Evolutionary conservation across 2,329 filamentous ascomycete species (phyloP).

Genomic region (Pseudocercospora musae): DNA sequence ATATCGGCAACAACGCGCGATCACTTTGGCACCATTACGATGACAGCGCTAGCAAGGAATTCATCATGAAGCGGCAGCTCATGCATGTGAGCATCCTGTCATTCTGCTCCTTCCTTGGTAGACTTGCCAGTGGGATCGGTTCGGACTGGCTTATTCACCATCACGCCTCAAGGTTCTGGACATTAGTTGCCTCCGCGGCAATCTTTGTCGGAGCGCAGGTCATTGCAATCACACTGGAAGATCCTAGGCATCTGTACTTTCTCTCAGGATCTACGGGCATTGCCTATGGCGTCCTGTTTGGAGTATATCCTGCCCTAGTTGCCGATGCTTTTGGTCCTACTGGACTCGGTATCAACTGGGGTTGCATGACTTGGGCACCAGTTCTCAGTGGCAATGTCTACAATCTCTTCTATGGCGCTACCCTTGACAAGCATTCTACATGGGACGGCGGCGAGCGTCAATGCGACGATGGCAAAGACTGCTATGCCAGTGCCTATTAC

Average conservation of each 20-base stretch:
- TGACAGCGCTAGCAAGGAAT: conserved; percentile 64
- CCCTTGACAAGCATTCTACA: conserved; percentile 79
- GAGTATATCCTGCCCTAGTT: conserved; percentile 81
- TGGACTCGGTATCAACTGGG: conserved; percentile 93
- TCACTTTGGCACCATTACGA: conserved; percentile 88
- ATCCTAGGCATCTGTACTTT: conserved; percentile 72
- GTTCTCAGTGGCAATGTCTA: conserved; percentile 87
- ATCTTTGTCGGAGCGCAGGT: conserved; percentile 80
- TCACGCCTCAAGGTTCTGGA: conserved; percentile 84
- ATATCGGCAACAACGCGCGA: conserved; percentile 84
- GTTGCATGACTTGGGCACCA: conserved; percentile 85
- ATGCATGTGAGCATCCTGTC: conserved; percentile 95
- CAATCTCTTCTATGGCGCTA: conserved; percentile 81
- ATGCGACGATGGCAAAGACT: conserved; percentile 73
- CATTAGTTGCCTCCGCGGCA: conserved; percentile 70
- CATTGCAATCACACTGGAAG: conserved; percentile 68
- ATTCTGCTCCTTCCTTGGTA: conserved; percentile 77
- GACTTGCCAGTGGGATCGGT: conserved; percentile 72
- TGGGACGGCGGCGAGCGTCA: conserved; percentile 60
- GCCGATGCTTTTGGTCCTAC: conserved; percentile 89
- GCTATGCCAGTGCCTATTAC: conserved; percentile 77
- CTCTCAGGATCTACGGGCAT: conserved; percentile 83
- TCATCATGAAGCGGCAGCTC: conserved; percentile 77
- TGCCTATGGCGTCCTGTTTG: conserved; percentile 90
- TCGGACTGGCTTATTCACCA: conserved; percentile 86